A percentile compares a stretch with the other conserved stretches of the same genome.
phyloP scores from a whole-genome alignment of 2,329 filamentous ascomycete species.

The Trichoderma afroharzianum region DNA sequence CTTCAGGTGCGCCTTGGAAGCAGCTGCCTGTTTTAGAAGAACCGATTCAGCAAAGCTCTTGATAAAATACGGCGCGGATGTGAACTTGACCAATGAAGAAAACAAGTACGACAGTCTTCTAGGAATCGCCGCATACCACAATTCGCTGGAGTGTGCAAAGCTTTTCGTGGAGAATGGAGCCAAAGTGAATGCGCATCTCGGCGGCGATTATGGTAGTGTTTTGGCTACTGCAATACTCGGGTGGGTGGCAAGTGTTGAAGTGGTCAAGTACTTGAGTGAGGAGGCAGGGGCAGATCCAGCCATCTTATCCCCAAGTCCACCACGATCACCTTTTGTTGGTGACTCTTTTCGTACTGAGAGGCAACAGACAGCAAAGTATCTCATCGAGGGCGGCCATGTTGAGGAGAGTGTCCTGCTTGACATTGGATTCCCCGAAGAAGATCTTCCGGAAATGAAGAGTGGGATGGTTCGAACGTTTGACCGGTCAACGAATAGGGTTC shows the following conservation, averaged over 20 bases:
- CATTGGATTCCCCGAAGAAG: background rate
- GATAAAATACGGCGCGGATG: background rate
- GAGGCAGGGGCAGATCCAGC: background rate
- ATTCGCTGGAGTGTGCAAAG: background rate
- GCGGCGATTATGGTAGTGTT: background rate
- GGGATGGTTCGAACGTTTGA: background rate
- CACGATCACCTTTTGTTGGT: background rate
- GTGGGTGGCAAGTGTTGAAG: accelerated
- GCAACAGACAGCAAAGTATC: background rate
- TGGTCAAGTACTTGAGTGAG: conserved; percentile 8
- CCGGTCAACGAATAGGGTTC: background rate
- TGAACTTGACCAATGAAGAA: background rate
- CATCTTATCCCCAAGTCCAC: background rate
- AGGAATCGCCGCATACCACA: accelerated
- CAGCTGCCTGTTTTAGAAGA: accelerated
- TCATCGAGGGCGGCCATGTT: background rate
- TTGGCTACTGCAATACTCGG: background rate
- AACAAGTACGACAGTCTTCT: background rate
- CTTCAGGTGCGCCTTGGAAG: background rate
- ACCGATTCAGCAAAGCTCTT: background rate
- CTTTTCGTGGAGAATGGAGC: background rate
- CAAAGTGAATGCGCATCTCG: background rate
- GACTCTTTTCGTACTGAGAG: accelerated
- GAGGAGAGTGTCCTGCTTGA: background rate
- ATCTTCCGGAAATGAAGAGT: background rate